A percentile compares a stretch with the other conserved stretches of the same genome.
phyloP scores from a whole-genome alignment of 352 stramenopile genomes.

The Phytophthora macrochlamydospora region DNA sequence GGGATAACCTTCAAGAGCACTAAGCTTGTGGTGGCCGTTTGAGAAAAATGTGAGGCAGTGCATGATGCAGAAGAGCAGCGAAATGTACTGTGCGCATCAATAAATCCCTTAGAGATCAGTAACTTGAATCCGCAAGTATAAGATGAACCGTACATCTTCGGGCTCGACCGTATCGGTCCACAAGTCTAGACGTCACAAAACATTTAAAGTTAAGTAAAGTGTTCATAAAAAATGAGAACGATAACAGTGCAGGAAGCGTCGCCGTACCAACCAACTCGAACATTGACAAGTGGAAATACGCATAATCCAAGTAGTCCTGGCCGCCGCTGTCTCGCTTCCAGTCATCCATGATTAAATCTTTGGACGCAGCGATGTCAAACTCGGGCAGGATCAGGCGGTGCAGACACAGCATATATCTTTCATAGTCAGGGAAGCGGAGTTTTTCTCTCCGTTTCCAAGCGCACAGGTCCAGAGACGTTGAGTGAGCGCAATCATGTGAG shows the following conservation, averaged over 20 bases:
- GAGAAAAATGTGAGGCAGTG: slow-evolving; percentile 62
- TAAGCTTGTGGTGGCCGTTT: slow-evolving; percentile 53
- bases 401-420: slow-evolving; percentile 74
- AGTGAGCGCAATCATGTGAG: slow-evolving; percentile 72
- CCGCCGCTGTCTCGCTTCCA: slow-evolving; percentile 66
- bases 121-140: background rate
- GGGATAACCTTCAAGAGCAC: slow-evolving; percentile 46
- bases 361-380: slow-evolving; percentile 70
- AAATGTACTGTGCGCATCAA: slow-evolving; percentile 57
- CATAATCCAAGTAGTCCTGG: slow-evolving; percentile 60
- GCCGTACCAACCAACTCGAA: slow-evolving; percentile 77
- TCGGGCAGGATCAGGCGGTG: slow-evolving; percentile 80
- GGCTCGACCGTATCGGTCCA: slow-evolving; percentile 71
- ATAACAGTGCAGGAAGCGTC: background rate
- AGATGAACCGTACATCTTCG: slow-evolving; percentile 57
- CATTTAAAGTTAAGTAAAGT: background rate
- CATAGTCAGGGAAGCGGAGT: slow-evolving; percentile 55
- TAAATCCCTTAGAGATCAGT: background rate
- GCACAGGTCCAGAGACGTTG: slow-evolving; percentile 73
- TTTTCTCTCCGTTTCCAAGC: slow-evolving; percentile 36
- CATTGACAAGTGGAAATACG: slow-evolving; percentile 83
- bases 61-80: slow-evolving; percentile 78
- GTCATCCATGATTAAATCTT: slow-evolving; percentile 68
- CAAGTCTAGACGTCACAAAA: slow-evolving; percentile 36
- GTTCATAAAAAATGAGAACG: background rate